Conservation (phyloP, 805 yeast species). For the Diddensiella santjacobensis region DNA sequence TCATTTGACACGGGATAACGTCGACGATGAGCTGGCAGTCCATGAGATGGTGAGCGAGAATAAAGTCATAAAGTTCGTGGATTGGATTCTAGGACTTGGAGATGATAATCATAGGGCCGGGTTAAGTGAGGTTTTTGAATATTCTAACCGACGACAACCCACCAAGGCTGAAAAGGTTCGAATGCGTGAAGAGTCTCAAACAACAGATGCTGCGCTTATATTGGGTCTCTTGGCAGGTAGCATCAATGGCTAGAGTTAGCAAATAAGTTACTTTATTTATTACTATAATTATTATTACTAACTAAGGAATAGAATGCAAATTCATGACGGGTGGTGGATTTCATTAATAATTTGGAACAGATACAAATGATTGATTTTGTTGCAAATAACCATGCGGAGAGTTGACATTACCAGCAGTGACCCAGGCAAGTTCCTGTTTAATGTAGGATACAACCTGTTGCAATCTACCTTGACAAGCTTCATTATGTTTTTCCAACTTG, state of each 20-base stretch:
- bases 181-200: slow-evolving; percentile 6
- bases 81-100: slow-evolving; percentile 25
- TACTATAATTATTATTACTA: too few relatives aligned
- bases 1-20: neutral
- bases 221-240: slow-evolving; percentile 4
- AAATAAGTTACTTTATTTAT: too few relatives aligned
- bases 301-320: too few relatives aligned
- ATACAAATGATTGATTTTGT: neutral
- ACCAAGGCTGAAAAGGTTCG: slow-evolving; percentile 16
- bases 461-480: slow-evolving; percentile 41
- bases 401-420: slow-evolving; percentile 10
- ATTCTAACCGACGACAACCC: slow-evolving; percentile 8
- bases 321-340: too few relatives aligned
- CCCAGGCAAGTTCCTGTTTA: slow-evolving; percentile 37
- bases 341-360: neutral
- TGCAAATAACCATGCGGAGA: neutral
- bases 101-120: slow-evolving; percentile 12
- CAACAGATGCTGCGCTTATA: slow-evolving; percentile 10
- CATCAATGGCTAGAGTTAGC: too few relatives aligned
- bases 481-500: slow-evolving; percentile 45
- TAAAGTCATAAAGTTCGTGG: slow-evolving; percentile 16
- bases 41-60: slow-evolving; percentile 10
- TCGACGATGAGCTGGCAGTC: neutral
- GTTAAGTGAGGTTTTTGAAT: slow-evolving; percentile 15
- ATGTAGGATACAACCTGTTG: slow-evolving; percentile 43